Percentiles rank a stretch among this genome's conserved stretches.
Conservation (phyloP, 441 rosid species). For the Gossypium lobatum region DNA sequence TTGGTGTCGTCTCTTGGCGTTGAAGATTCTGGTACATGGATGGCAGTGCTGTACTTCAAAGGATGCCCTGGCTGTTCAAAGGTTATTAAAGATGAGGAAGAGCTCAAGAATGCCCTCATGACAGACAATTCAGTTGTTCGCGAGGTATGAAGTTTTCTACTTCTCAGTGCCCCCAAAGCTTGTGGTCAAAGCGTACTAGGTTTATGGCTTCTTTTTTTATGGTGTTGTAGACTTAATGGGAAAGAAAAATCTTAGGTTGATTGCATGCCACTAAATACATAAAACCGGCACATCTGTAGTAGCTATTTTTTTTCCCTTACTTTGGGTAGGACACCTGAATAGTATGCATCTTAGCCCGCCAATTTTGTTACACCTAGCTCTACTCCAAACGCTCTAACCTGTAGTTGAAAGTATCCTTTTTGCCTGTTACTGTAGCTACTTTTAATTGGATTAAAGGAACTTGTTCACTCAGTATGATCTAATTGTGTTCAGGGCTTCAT, state of each 20-base stretch:
- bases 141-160: slow-evolving; percentile 41
- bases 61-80: slow-evolving; percentile 79
- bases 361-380: neutral
- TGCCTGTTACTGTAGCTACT: neutral
- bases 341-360: neutral
- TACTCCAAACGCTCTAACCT: neutral
- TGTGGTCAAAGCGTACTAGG: neutral
- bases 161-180: neutral
- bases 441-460: neutral
- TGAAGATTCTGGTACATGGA: slow-evolving; percentile 56
- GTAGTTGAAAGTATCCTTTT: neutral
- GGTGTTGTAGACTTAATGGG: neutral
- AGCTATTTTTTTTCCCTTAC: neutral
- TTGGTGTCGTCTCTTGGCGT: slow-evolving; percentile 51
- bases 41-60: slow-evolving; percentile 47
- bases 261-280: neutral
- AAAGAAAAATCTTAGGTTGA: neutral
- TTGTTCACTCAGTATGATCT: neutral
- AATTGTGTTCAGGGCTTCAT: neutral
- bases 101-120: slow-evolving; percentile 43
- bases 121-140: slow-evolving; percentile 41
- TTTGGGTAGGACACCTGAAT: neutral
- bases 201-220: neutral
- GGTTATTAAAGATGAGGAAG: slow-evolving; percentile 51
- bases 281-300: neutral